Conservation (phyloP, 2,329 filamentous ascomycete genomes). For the Calonectria naviculata region DNA sequence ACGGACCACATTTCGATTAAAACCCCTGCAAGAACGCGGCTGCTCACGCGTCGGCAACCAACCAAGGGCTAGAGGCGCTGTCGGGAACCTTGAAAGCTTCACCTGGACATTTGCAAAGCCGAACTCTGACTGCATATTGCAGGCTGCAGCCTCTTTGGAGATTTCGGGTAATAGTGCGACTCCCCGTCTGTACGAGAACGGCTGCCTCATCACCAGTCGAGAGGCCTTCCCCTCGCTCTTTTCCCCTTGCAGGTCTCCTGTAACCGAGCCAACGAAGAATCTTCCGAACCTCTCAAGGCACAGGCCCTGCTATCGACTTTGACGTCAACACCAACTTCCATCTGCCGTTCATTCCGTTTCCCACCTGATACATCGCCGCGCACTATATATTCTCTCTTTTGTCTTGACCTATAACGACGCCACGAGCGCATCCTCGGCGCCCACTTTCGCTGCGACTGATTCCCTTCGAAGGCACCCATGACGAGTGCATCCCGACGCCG, state of each 20-base stretch:
- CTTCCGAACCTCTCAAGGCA: conserved; percentile 19
- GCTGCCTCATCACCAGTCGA: neutral
- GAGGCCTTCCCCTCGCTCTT: neutral
- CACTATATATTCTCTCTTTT: neutral
- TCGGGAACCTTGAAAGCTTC: conserved; percentile 24
- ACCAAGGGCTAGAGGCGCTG: conserved; percentile 6
- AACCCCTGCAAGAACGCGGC: conserved; percentile 40
- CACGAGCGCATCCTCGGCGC: neutral
- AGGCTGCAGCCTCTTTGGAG: conserved; percentile 27
- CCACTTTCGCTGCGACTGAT: neutral
- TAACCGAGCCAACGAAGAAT: conserved; percentile 13
- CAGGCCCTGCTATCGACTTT: conserved; percentile 28
- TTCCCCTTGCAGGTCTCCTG: neutral
- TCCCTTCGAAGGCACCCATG: conserved; percentile 13
- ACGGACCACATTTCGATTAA: conserved; percentile 36
- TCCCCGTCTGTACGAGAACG: neutral
- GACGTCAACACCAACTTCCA: conserved; percentile 15
- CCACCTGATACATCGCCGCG: neutral
- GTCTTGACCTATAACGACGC: neutral
- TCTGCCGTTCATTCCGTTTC: neutral
- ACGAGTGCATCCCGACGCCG: conserved; percentile 6
- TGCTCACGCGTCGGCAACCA: conserved; percentile 29
- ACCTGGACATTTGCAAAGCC: conserved; percentile 30
- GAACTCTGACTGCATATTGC: conserved; percentile 23
- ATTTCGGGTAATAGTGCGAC: conserved; percentile 11